Conservation (phyloP, 2,329 filamentous ascomycete species). For the Trichoderma sp. region DNA sequence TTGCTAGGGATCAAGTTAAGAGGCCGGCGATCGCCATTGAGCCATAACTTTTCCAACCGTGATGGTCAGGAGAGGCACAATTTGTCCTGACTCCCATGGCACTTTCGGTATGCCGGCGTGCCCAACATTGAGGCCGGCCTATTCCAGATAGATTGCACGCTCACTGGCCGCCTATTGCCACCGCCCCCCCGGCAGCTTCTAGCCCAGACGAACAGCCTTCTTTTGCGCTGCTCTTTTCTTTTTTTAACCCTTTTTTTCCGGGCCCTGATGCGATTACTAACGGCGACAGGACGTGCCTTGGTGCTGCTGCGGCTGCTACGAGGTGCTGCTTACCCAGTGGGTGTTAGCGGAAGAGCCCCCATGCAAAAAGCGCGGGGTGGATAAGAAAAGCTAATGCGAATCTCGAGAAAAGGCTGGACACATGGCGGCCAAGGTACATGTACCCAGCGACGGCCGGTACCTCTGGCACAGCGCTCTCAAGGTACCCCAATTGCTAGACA, state of each 20-base stretch:
- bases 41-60: background rate
- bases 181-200: conserved; percentile 5
- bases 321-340: background rate
- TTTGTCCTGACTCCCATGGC: background rate
- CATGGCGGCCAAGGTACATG: conserved; percentile 25
- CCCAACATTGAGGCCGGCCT: background rate
- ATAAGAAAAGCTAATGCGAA: background rate
- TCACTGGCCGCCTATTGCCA: conserved; percentile 15
- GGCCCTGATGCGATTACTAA: conserved; percentile 3
- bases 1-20: background rate
- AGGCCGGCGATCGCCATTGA: conserved; percentile 10
- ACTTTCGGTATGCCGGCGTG: background rate
- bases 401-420: conserved; percentile 10
- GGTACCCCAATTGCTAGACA: conserved; percentile 11
- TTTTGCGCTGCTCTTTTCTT: background rate
- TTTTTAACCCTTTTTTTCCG: background rate
- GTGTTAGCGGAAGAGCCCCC: conserved; percentile 3
- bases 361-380: conserved; percentile 21
- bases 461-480: conserved; percentile 1
- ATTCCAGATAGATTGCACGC: conserved; percentile 11
- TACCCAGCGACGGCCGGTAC: conserved; percentile 19
- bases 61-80: conserved; percentile 16
- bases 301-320: background rate
- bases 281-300: background rate
- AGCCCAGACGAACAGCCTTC: background rate